Conservation (phyloP, 1,139 yeast genomes). For the Yamadazyma sp. region DNA sequence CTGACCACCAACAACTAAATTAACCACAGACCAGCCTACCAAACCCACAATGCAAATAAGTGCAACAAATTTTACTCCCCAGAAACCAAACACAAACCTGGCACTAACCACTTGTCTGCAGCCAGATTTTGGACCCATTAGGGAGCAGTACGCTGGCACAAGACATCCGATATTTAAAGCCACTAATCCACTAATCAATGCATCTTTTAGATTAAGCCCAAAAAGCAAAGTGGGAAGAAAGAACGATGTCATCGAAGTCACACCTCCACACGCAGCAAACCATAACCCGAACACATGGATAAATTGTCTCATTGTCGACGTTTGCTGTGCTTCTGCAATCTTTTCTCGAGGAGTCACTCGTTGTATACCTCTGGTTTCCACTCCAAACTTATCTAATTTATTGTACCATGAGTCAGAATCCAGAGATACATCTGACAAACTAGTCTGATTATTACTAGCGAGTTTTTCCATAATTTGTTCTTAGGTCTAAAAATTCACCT, state of each 20-base stretch:
- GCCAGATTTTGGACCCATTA: constrained; percentile 43
- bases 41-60: constrained; percentile 37
- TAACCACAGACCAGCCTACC: constrained; percentile 43
- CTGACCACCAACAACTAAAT: constrained; percentile 41
- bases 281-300: constrained; percentile 60
- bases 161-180: constrained; percentile 35
- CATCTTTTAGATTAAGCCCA: constrained; percentile 28
- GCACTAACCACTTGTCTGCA: constrained; percentile 45
- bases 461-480: not conserved
- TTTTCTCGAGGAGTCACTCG: constrained; percentile 73
- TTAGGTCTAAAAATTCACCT: not conserved
- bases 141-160: constrained; percentile 40
- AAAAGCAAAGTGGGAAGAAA: constrained; percentile 33
- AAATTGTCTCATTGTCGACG: constrained; percentile 47
- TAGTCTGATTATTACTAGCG: not conserved
- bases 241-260: constrained; percentile 41
- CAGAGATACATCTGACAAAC: too few species aligned
- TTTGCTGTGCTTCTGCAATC: constrained; percentile 21
- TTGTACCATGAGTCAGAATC: constrained; percentile 10
- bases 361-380: constrained; percentile 81
- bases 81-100: constrained; percentile 37
- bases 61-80: constrained; percentile 39
- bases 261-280: constrained; percentile 42
- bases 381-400: constrained; percentile 47
- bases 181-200: constrained; percentile 32